These are phyloP conservation scores for Botrytis cinerea DNA, from an alignment of 2,329 filamentous ascomycete genomes.

Conservation along the genomic window DNA sequence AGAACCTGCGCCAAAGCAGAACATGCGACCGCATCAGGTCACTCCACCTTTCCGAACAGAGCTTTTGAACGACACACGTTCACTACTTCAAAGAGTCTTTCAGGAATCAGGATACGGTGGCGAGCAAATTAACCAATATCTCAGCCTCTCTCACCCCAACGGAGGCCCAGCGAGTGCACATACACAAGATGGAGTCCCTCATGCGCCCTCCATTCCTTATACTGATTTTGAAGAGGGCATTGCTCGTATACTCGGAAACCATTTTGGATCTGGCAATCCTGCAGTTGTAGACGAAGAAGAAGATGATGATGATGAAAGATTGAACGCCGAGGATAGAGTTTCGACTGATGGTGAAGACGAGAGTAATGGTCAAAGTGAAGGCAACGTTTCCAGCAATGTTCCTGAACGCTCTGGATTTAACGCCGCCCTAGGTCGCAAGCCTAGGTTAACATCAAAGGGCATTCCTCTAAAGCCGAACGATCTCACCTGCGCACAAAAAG, in stretches of 20 bases:
- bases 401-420: not conserved
- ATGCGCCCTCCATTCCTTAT: not conserved
- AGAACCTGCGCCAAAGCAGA: conserved; percentile 37
- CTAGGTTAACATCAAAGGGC: conserved; percentile 25
- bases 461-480: conserved; percentile 48
- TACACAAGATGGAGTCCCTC: not conserved
- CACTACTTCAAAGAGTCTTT: conserved; percentile 32
- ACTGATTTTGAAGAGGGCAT: conserved; percentile 1
- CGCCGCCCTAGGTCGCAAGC: conserved; percentile 3
- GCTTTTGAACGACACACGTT: not conserved
- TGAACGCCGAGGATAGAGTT: not conserved
- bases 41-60: not conserved
- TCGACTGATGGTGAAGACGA: not conserved
- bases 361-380: not conserved
- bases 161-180: conserved; percentile 26
- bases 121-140: conserved; percentile 26
- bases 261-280: not conserved
- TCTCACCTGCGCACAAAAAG: conserved; percentile 64
- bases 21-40: too few relatives aligned
- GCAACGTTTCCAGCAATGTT: not conserved
- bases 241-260: not conserved
- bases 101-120: conserved; percentile 36
- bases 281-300: not conserved
- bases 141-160: not conserved
- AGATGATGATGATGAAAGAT: conserved; percentile 1